Base-by-base conservation (phyloP, 495 filamentous ascomycete genomes). In the Cercophora sp. region DNA sequence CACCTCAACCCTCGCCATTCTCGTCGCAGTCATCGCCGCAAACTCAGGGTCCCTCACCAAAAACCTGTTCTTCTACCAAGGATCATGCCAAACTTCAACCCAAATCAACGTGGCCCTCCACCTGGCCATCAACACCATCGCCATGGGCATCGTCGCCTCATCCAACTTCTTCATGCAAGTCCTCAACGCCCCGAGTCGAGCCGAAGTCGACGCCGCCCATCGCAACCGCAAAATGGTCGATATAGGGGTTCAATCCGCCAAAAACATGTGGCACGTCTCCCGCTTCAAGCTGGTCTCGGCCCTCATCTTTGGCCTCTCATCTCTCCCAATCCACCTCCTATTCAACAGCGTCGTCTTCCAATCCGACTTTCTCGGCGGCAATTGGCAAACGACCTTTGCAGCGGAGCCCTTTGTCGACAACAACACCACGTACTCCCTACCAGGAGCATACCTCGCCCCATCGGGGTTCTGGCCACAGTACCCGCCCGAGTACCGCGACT, bases 301-400 rank as follows among this genome's bases (percentile, higher is more conserved):
- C 29, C 0, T 41, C 9, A 18, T 51, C 0, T 34, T 51, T 18
- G 22, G 15, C 9, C 36, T 32, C 15, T 37, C 27, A 11, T 51
- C 48, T 24, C 26, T 51, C 3, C 48, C 48, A 8, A 51, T 51
- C 19, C 50, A 52, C 29, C 27, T 52, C 15, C 25, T 52, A 9
- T 52, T 52, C 50, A 52, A 52, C 39, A 43, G 39, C n/a, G 50
- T 27, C 25, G 24, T 52, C 5, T 44, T 52, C 39, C 22, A 35
- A 10, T 22, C 27, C 39, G 50, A 52, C 39, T 44, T 34, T 10
- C 35, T 44, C 35, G 39, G 50, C 18, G 39, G 35, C 16, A 18
- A 20, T 2, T 51, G 16, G 15, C 36, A 43, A 8, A 37, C 45
- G 25, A 44, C 39, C 8, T 11, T 52, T 3, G 50, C 50, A 18